Base-by-base conservation (phyloP, 1,284 basidiomycete species). In the Leccinum fallax region DNA sequence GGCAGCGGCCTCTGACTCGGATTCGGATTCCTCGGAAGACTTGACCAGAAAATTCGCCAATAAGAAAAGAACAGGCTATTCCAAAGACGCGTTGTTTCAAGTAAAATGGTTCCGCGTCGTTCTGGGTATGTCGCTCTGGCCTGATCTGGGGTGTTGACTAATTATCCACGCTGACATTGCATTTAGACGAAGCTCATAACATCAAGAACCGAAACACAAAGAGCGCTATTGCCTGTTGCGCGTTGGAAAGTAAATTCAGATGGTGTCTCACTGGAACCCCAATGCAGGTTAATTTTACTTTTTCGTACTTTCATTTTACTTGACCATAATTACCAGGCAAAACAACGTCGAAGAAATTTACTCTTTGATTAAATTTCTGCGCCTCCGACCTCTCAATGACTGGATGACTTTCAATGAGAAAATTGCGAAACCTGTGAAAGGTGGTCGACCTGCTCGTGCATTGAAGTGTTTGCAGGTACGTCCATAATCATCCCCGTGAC, bases 171-270 rank as follows among this genome's bases (percentile, higher is more conserved):
- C 28, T 21, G 36, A 19, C 13, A n/a, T 36, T 24, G 26, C 40
- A 32, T 53, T n/a, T 61, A 94, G 95, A 98, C 71, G 97, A 99
- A 74, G 97, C 97, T 0, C 97, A 99, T 72, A 95, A 93, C 70
- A 98, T 99, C 80, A 98, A 98, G 83, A 97, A 98, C 71, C 82
- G 87, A 62, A 90, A 84, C 36, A 94, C 96, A 0, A 93, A 95
- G 73, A 84, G 85, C 32, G 89, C 93, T 1, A 81, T 88, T 49
- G 95, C 94, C 0, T 96, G 95, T 63, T 93, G 86, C 62, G 90
- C 83, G 1, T 81, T 99, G 10, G 77, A 88, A 40, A 84, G 85
- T 11, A 93, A 92, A 72, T 95, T 85, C 73, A 83, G 93, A 53
- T 97, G 95, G 95, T 94, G 91, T 73, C 77, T 97, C 60, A 96